Base-by-base conservation (phyloP, 2,329 filamentous ascomycete genomes). In the Juglanconis juglandina region DNA sequence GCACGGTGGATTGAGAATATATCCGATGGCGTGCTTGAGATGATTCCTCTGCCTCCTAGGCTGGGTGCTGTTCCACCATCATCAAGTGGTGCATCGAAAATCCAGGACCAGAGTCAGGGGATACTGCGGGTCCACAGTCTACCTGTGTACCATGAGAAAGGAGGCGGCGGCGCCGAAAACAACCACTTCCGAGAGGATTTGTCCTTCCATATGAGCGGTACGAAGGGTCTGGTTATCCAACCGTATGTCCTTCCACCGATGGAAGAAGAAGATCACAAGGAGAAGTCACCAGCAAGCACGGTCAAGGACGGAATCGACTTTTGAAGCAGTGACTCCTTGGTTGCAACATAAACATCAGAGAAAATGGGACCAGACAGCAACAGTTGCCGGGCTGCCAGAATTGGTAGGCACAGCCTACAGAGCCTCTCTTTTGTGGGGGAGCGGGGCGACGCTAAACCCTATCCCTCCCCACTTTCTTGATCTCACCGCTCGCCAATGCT, bases 211-310 rank as follows among this genome's bases (percentile, higher is more conserved):
- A 76, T 99, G 55, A 96, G 92, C 72, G 82, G 91, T 68, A 83
- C 84, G 3, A 87, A 84, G 67, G 93, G 91, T 55, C 86, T 99
- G 66, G 84, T 91, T 44, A 92, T 99, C 65, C 90, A 88, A 68
- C 92, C 92, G 0, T 97, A 92, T 74, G 95, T 90, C 71, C 79
- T 99, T 48, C 95, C 95, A 33, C 95, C 95, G 0, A 79, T 94
- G 46, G 90, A 92, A 58, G 91, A 89, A 2, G 91, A 92, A 65
- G 76, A 79, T 34, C 74, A 75, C 13, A 73, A 70, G 59, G 71
- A 74, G 44, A 71, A 69, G 57, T 71, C 75, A 42, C 71, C 83
- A 53, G 75, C 73, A 63, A 82, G 82, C 65, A 79, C 81, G 3
- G 82, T 80, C 55, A 91, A 91, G 67, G 80, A 81, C 59, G 87